phyloP scores from a whole-genome alignment of 2,329 filamentous ascomycete genomes.

The Fusarium transvaalense region DNA sequence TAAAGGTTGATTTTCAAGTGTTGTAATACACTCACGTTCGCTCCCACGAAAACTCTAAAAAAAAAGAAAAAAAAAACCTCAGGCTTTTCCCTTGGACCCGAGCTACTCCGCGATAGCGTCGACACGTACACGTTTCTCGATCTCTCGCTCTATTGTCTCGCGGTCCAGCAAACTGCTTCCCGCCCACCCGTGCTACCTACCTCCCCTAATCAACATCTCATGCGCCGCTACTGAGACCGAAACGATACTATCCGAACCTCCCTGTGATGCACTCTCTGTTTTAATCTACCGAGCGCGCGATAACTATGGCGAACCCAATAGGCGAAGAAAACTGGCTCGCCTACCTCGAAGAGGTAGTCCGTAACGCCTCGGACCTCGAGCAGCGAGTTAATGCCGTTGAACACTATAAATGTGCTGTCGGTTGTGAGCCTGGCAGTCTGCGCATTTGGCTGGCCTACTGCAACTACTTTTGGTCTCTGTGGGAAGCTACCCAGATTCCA shows the following conservation, averaged over 20 bases:
- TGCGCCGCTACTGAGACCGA: constrained; percentile 30
- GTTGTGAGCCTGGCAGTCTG: constrained; percentile 78
- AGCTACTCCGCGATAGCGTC: constrained; percentile 34
- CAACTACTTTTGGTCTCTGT: constrained; percentile 80
- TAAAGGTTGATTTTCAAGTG: not conserved
- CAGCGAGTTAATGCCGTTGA: constrained; percentile 78
- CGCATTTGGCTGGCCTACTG: constrained; percentile 83
- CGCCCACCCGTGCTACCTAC: not conserved
- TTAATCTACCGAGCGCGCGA: constrained; percentile 32
- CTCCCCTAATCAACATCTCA: constrained; percentile 1
- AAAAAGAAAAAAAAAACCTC: not conserved
- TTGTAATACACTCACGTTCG: constrained; percentile 1
- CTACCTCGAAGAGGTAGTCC: constrained; percentile 78
- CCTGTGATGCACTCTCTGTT: constrained; percentile 46
- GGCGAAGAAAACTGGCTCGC: constrained; percentile 84
- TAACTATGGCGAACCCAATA: constrained; percentile 68
- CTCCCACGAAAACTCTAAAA: not conserved
- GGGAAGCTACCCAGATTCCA: constrained; percentile 70
- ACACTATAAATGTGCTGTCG: constrained; percentile 76
- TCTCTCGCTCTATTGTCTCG: not conserved
- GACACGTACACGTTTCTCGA: constrained; percentile 38
- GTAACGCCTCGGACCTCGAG: constrained; percentile 71
- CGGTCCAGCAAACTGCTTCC: constrained; percentile 8
- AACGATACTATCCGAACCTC: constrained; percentile 7
- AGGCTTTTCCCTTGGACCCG: constrained; percentile 7